Base-by-base conservation (phyloP, 2,329 filamentous ascomycete species). In the Venturia nashicola region DNA sequence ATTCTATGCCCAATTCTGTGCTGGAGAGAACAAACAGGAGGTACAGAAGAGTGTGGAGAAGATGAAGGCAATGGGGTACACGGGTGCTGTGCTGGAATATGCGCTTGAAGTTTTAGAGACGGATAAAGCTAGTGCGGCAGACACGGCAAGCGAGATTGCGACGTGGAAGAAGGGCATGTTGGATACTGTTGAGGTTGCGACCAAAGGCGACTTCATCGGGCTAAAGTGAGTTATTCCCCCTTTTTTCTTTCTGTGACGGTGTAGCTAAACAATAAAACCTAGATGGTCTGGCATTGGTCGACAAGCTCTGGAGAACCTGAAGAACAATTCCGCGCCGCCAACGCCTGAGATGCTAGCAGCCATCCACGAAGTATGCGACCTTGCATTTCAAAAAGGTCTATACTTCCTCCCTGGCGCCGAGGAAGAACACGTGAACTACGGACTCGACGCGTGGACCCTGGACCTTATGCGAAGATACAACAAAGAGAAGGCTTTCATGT, bases 1-100 rank as follows among this genome's bases (percentile, higher is more conserved):
- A 0, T 91, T 96, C 70, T 96, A 96, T 73, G 85, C 86, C 32
- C 92, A 97, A 70, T 97, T 96, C 75, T 97, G 92, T 74, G 90
- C 90, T 0, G 92, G 92, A 36, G 88, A 91, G 75, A 88, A 83
- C 60, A 79, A 82, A 0, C 70, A 73, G 1, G 89, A 96, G 74
- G 87, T 95, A 1, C 78, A 79, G 51, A 75, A 73, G 39, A 91
- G 88, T 0, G 83, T 91, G 39, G 72, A 80, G 1, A 78, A 80
- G 1, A 79, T 96, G 11, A 89, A 90, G 73, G 74, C 79, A 40
- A 85, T 93, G 55, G 92, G 92, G 1, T 96, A 90, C 72, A 84
- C 83, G 32, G 92, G 91, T 14, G 89, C 96, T 6, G 91, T 96
- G 64, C 80, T 96, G 59, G 86, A 89, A 61, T 96, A 95, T 70